Percentiles rank a stretch among this genome's conserved stretches.
phyloP scores from a whole-genome alignment of 345 rosid genomes.

The Eucalyptus leucophloia region DNA sequence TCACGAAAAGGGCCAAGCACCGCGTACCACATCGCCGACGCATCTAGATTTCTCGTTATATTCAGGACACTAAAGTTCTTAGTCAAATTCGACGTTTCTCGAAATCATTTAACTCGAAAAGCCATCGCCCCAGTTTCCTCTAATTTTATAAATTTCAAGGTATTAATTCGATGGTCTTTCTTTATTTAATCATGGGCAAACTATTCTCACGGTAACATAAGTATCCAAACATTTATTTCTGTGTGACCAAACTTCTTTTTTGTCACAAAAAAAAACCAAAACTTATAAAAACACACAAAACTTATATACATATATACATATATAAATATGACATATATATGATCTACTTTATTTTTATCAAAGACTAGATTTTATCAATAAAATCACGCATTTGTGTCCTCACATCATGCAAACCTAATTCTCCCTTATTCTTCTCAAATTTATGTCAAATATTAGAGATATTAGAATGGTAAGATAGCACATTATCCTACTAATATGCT shows the following conservation, averaged over 20 bases:
- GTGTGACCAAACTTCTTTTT: background rate
- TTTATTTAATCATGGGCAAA: too few species aligned
- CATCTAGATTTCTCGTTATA: background rate
- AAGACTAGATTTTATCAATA: too few species aligned
- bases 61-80: background rate
- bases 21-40: background rate
- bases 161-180: background rate
- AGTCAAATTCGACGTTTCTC: background rate
- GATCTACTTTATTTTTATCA: too few species aligned
- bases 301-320: too few species aligned
- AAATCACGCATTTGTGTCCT: too few species aligned
- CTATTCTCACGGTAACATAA: background rate
- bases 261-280: too few species aligned
- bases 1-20: background rate
- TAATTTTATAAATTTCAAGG: background rate
- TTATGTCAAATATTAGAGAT: too few species aligned
- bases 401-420: too few species aligned
- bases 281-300: too few species aligned
- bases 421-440: too few species aligned
- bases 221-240: background rate
- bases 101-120: background rate
- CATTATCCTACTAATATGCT: accelerated
- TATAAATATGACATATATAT: too few species aligned
- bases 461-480: too few species aligned
- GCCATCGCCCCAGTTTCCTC: background rate